Evolutionary conservation across 805 yeast genomes (phyloP).

Genomic region (Candida montana): DNA sequence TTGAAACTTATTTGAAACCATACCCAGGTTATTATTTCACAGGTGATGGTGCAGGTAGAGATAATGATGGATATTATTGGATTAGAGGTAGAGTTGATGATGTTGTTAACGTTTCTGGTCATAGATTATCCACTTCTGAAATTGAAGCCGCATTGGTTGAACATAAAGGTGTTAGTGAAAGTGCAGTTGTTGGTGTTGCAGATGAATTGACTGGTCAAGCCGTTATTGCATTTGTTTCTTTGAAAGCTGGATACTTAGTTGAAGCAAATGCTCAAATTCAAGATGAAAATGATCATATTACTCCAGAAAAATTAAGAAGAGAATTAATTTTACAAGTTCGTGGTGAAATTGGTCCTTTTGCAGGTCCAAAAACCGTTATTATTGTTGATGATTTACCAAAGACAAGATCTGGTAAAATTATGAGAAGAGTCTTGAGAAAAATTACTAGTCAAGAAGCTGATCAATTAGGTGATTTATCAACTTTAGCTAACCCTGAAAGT

Average conservation of each 20-base stretch:
- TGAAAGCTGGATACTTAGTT: constrained; percentile 46
- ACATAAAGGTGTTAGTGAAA: constrained; percentile 77
- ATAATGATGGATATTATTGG: constrained; percentile 95
- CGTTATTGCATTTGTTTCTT: constrained; percentile 81
- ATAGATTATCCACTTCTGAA: constrained; percentile 96
- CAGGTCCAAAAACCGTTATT: constrained; percentile 86
- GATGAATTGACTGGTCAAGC: constrained; percentile 98
- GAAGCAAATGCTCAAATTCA: constrained; percentile 26
- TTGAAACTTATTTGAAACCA: constrained; percentile 90
- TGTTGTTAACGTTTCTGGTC: constrained; percentile 97
- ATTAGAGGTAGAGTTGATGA: constrained; percentile 98
- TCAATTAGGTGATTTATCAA: constrained; percentile 86
- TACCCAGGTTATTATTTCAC: constrained; percentile 93
- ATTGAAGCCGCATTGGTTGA: constrained; percentile 88
- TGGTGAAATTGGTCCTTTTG: constrained; percentile 82
- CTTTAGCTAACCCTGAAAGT: constrained; percentile 80
- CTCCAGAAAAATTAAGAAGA: constrained; percentile 44
- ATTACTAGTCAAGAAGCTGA: constrained; percentile 88
- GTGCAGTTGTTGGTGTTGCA: constrained; percentile 94
- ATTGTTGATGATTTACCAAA: constrained; percentile 92
- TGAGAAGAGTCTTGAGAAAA: constrained; percentile 96
- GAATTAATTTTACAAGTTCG: constrained; percentile 85
- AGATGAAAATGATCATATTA: constrained; percentile 27
- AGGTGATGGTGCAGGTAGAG: constrained; percentile 98
- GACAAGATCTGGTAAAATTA: constrained; percentile 97